Conservation (phyloP, 352 stramenopile species). For the Globisporangium lucens region DNA sequence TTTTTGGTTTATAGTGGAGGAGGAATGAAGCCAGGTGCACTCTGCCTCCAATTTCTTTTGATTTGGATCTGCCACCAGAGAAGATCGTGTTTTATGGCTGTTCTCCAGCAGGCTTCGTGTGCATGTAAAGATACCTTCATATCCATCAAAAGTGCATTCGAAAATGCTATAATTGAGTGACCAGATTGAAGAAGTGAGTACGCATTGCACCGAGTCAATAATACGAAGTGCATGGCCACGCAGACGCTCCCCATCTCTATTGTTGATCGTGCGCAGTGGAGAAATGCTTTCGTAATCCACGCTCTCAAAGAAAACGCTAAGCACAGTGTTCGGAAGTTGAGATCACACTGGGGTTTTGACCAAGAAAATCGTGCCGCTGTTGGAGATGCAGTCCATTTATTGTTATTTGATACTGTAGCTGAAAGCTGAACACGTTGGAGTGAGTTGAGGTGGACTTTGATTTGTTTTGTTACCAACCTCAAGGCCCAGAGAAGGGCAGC, state of each 20-base stretch:
- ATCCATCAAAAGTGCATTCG: neutral
- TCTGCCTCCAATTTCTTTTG: neutral
- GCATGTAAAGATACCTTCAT: neutral
- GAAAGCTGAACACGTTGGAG: too few species aligned
- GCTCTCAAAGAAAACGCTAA: neutral
- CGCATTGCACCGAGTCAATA: constrained; percentile 1
- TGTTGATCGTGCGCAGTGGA: constrained; percentile 5
- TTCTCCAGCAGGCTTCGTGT: neutral
- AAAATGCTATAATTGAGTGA: constrained; percentile 10
- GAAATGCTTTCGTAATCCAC: neutral
- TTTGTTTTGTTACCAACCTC: too few species aligned
- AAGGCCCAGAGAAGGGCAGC: too few species aligned
- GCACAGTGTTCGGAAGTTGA: neutral
- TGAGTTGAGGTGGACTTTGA: too few species aligned
- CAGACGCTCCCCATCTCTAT: neutral
- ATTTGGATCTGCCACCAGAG: neutral
- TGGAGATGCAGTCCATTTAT: too few species aligned
- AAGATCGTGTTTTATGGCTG: neutral
- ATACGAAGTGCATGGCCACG: constrained; percentile 7
- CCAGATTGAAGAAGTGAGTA: neutral
- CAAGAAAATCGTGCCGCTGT: too few species aligned
- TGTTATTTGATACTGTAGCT: too few species aligned
- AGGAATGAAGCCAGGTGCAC: constrained; percentile 1
- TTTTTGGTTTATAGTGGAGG: neutral
- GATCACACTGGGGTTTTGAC: neutral